Base-by-base conservation (phyloP, 139 green algal genomes). In the Asterochloris sp. region DNA sequence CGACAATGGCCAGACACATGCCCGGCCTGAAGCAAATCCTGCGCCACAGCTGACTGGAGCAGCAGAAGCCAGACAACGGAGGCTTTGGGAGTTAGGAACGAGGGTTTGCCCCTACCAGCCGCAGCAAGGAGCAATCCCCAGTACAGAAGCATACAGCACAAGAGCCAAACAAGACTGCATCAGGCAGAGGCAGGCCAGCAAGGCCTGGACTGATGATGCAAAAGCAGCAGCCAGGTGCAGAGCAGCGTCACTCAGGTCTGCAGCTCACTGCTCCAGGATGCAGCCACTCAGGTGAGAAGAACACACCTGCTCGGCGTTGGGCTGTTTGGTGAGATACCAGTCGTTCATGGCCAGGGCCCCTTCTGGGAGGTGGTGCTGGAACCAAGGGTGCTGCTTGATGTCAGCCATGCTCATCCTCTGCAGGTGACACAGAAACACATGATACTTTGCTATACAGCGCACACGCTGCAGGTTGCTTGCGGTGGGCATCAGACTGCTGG, bases 311-410 rank as follows among this genome's bases (percentile, higher is more conserved):
- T 86, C 64, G 24, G 85, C 26, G 29, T 62, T 29, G n/a, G 67
- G 67, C 0, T 63, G 38, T 9, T 76, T 29, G 17, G 78, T 28
- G 63, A 90, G 69, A 75, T 86, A 88, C 62, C 47, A 80, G 54
- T 85, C 62, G 63, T 89, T 90, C 85, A 90, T 89, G 38, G 67
- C 38, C 24, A 85, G 75, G 12, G 87, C 81, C 15, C 88, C 88
- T 0, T 69, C 29, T 12, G 91, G 91, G 73, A 94, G 82, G 75
- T 89, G 87, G 11, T 81, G 28, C n/a, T 81, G 26, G 85, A 95
- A 96, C 92, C 92, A 95, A 27, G 89, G 79, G 83, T 94, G 89
- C 54, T 54, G 16, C 80, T 86, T 84, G 79, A 95, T 91, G 71
- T 90, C 85, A 26, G 87, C 64, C 71, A 95, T 89, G 54, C 73